Evolutionary conservation across 179 eudicot genomes (phyloP).

Genomic region (Camellia oleifera): DNA sequence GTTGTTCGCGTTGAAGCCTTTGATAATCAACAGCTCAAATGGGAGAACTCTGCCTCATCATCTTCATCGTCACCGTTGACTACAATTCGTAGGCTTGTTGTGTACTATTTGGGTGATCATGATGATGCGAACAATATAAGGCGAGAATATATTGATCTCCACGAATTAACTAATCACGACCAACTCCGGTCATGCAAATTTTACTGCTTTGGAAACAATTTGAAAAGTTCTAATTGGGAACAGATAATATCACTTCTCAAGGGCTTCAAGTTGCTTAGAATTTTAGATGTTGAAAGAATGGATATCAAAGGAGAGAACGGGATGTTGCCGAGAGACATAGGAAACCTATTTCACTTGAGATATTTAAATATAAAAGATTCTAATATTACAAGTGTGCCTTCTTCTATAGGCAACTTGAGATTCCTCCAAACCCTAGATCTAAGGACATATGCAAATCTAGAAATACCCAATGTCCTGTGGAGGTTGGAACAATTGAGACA

Average conservation of each 20-base stretch:
- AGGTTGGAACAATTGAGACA: no score
- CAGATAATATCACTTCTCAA: not conserved
- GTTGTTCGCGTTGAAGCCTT: not conserved
- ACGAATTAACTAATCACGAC: not conserved
- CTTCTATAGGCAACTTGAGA: constrained; percentile 26
- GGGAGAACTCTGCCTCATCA: not conserved
- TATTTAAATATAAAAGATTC: constrained; percentile 26
- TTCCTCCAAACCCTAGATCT: constrained; percentile 39
- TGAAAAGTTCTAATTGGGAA: not conserved
- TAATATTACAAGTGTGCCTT: constrained; percentile 14
- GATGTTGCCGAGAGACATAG: constrained; percentile 17
- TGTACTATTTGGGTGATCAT: not conserved
- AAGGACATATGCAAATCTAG: constrained; percentile 3
- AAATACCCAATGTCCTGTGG: no score
- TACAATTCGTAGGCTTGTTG: constrained; percentile 4
- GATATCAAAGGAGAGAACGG: not conserved
- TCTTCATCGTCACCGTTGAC: not conserved
- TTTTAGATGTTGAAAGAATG: constrained; percentile 29
- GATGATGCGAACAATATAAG: not conserved
- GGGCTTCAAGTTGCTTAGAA: constrained; percentile 28
- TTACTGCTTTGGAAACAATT: not conserved
- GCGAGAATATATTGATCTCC: not conserved
- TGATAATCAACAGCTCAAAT: not conserved
- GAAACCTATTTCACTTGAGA: constrained; percentile 30
- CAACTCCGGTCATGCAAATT: constrained; percentile 13